Percentiles rank a stretch among this genome's conserved stretches.
Evolutionary conservation across 2,329 filamentous ascomycete genomes (phyloP).

Genomic region (Fusarium austroafricanum): DNA sequence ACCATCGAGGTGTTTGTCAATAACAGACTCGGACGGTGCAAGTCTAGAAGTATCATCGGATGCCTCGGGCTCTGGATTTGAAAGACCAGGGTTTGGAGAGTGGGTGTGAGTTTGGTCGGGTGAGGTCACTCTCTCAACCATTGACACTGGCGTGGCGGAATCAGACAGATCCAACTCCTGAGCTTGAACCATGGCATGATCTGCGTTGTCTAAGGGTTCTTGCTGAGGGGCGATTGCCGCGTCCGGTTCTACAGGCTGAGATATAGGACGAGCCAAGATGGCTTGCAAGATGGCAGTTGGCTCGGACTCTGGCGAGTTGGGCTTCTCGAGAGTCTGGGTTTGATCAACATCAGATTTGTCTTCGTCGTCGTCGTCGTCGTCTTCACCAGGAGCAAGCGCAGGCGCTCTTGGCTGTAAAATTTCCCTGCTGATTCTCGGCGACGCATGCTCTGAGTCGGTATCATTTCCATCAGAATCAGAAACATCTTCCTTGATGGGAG

Average conservation of each 20-base stretch:
- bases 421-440: not conserved
- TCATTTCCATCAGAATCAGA: slow-evolving; percentile 4
- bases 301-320: not conserved
- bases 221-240: not conserved
- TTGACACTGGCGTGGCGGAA: slow-evolving; percentile 5
- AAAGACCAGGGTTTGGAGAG: not conserved
- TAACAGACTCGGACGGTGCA: not conserved
- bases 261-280: not conserved
- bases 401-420: not conserved
- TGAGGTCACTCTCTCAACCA: not conserved
- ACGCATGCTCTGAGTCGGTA: slow-evolving; percentile 10
- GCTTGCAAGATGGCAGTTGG: slow-evolving; percentile 1
- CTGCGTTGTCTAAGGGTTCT: not conserved
- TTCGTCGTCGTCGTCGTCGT: not conserved
- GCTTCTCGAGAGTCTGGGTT: not conserved
- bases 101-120: not conserved
- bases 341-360: not conserved
- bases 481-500: not conserved
- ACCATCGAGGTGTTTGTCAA: slow-evolving; percentile 1
- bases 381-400: not conserved
- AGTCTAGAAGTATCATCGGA: not conserved
- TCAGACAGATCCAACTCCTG: slow-evolving; percentile 1
- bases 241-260: slow-evolving; percentile 1
- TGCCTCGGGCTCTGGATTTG: not conserved
- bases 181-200: not conserved